A percentile compares a stretch with the other conserved stretches of the same genome.
Evolutionary conservation across 2,329 filamentous ascomycete genomes (phyloP).

Genomic region (Madurella mycetomatis): DNA sequence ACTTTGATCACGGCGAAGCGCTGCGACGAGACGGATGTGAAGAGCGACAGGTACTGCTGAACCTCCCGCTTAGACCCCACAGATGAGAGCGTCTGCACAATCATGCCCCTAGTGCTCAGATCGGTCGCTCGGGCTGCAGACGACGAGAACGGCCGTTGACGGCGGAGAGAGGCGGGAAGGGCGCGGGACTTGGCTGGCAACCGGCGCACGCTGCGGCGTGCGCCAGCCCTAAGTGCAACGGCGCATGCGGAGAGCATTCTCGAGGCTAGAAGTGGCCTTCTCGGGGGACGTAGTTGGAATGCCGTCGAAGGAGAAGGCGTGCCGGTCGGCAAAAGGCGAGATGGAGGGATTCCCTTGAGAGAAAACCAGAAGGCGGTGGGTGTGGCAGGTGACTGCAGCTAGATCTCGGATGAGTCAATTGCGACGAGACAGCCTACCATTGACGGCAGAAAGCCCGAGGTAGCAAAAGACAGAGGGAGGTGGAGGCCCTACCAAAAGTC

Average conservation of each 20-base stretch:
- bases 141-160: conserved; percentile 34
- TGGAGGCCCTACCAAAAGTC: conserved; percentile 18
- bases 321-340: background rate
- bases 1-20: conserved; percentile 99
- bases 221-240: conserved; percentile 41
- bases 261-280: background rate
- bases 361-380: background rate
- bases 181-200: conserved; percentile 25
- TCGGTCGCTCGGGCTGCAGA: conserved; percentile 38
- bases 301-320: background rate
- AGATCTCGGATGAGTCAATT: conserved; percentile 23
- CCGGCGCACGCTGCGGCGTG: conserved; percentile 38
- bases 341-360: background rate
- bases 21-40: conserved; percentile 92
- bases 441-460: conserved; percentile 19
- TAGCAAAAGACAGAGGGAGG: conserved; percentile 10
- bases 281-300: background rate
- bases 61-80: conserved; percentile 95
- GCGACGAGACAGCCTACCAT: conserved; percentile 19
- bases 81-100: conserved; percentile 87
- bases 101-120: conserved; percentile 69
- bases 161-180: conserved; percentile 25
- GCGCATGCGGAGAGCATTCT: conserved; percentile 42
- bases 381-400: conserved; percentile 5
- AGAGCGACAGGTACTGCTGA: conserved; percentile 95